phyloP scores from a whole-genome alignment of 257 asterid species.

The Solanum sitiens region DNA sequence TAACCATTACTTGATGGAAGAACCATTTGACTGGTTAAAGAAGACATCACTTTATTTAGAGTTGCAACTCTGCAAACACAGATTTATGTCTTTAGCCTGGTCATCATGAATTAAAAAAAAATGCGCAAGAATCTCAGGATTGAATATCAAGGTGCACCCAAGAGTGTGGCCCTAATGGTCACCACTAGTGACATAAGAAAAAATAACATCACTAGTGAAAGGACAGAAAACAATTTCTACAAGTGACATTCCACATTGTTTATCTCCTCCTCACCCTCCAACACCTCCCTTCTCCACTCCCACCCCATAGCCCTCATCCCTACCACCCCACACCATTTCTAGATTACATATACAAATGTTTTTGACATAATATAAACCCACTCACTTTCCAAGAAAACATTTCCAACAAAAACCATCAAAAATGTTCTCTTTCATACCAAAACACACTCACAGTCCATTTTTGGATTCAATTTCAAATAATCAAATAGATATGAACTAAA shows the following conservation, averaged over 20 bases:
- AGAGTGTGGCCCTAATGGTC: neutral
- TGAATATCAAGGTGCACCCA: neutral
- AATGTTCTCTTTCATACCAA: neutral
- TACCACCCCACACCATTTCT: neutral
- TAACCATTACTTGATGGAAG: slow-evolving; percentile 45
- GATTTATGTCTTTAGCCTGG: neutral
- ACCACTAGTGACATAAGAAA: neutral
- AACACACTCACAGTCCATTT: neutral
- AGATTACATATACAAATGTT: neutral
- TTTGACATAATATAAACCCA: neutral
- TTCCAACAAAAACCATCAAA: neutral
- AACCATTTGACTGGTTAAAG: slow-evolving; percentile 52
- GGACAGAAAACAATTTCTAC: neutral
- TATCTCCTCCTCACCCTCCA: neutral
- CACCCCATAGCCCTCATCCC: neutral
- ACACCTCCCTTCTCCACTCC: neutral
- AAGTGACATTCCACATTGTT: neutral
- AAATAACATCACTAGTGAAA: neutral
- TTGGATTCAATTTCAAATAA: neutral
- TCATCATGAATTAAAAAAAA: neutral
- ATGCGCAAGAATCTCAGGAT: neutral
- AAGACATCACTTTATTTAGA: slow-evolving; percentile 34
- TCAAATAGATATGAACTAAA: neutral
- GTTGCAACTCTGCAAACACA: neutral
- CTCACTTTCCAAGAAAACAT: neutral